These are phyloP conservation scores for Rhodotorula sp. DNA, from an alignment of 1,284 basidiomycete genomes.

Conservation along the genomic window DNA sequence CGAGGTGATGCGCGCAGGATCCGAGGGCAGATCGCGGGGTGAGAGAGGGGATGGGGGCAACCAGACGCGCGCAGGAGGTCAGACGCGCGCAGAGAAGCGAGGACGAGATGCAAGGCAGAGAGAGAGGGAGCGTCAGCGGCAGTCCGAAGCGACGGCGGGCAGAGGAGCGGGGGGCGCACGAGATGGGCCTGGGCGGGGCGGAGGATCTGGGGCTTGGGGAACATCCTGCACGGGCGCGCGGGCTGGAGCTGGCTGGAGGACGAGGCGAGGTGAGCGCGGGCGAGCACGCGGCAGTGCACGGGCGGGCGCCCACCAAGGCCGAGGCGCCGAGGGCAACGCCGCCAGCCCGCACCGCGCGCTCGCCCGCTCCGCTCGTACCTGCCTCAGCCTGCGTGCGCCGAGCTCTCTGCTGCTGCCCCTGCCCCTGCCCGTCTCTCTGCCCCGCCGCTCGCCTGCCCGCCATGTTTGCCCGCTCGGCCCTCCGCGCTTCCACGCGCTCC, in stretches of 20 bases:
- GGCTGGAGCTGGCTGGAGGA: neutral
- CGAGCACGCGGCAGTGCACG: neutral
- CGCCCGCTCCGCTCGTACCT: too few species aligned
- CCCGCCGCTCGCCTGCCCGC: neutral
- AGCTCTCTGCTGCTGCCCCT: neutral
- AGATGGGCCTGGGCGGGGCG: slow-evolving; percentile 17
- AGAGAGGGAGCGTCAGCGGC: neutral
- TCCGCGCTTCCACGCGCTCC: slow-evolving; percentile 15
- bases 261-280: neutral
- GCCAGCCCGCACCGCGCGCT: too few species aligned
- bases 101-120: neutral
- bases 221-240: slow-evolving; percentile 1
- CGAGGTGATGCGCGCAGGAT: neutral
- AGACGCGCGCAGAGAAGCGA: neutral
- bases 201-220: slow-evolving; percentile 30
- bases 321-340: neutral
- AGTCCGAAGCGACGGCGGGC: neutral
- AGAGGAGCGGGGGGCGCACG: slow-evolving; percentile 10
- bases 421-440: neutral
- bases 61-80: neutral
- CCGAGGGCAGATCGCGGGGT: neutral
- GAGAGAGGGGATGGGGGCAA: neutral
- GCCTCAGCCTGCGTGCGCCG: too few species aligned
- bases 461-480: slow-evolving; percentile 23
- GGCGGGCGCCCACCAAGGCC: neutral